Base-by-base conservation (phyloP, 2,329 filamentous ascomycete species). In the Xylariaceae sp. region DNA sequence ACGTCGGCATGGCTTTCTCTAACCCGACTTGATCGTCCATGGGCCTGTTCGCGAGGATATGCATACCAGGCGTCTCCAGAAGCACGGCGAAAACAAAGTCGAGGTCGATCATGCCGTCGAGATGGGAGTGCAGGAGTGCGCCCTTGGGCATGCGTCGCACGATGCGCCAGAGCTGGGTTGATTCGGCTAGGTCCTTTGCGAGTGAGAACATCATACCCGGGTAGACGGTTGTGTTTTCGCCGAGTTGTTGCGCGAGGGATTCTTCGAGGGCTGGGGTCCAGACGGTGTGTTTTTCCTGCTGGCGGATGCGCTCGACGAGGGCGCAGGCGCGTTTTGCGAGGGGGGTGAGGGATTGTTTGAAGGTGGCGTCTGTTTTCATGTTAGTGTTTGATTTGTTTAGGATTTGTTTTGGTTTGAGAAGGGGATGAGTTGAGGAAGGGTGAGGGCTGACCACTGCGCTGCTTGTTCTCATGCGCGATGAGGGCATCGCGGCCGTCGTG, bases 121-220 rank as follows among this genome's bases (percentile, higher is more conserved):
- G 78, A 73, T 97, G 92, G 49, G 90, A 90, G 76, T 97, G 92
- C 61, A 96, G 76, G 35, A 96, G 78, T 7, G 87, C 82, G 10
- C 93, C 94, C 73, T 97, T 97, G 34, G 93, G 93, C 89, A 97
- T 91, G 64, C 79, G 82, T 60, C 87, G 83, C 13, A 96, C 82
- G 67, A 97, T 94, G 64, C 85, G 82, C 91, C 91, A 97, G 23
- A 97, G 79, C 69, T 86, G 86, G 11, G 90, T 96, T 66, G 80
- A 80, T 74, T 96, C 90, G 85, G 96, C 95, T 44, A 85, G 84
- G n/a, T 86, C 83, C 73, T 92, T 93, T 66, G 91, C 91, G 41
- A 93, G 80, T 41, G 84, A 87, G 75, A 96, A 97, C 89, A 96
- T 94, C 88, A 96, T 96, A 9, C 92, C 92, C 0, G 91, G 91